Percentiles rank a stretch among this genome's conserved stretches.
Evolutionary conservation across 2,329 filamentous ascomycete genomes (phyloP).

Genomic region (Fusarium sp.): DNA sequence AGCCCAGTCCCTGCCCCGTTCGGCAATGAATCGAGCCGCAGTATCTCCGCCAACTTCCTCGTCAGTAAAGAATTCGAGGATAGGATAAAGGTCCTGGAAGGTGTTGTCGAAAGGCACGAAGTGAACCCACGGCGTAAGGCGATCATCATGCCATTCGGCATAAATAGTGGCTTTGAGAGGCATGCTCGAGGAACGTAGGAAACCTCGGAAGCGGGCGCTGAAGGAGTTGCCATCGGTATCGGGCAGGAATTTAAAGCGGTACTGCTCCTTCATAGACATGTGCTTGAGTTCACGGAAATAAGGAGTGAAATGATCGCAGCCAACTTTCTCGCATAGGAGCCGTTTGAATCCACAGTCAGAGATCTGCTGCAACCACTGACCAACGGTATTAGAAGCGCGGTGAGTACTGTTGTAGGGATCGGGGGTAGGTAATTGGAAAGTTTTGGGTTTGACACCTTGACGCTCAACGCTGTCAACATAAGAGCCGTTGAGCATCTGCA

Average conservation of each 20-base stretch:
- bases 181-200: conserved; percentile 73
- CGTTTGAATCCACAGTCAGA: conserved; percentile 61
- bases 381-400: conserved; percentile 54
- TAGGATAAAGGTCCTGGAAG: conserved; percentile 74
- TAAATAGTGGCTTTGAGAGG: conserved; percentile 81
- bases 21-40: conserved; percentile 71
- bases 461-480: conserved; percentile 64
- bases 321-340: conserved; percentile 54
- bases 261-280: conserved; percentile 63
- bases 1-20: conserved; percentile 71
- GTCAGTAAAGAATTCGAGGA: conserved; percentile 75
- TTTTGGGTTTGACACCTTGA: conserved; percentile 55
- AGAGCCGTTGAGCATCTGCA: conserved; percentile 77
- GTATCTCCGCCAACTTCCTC: conserved; percentile 62
- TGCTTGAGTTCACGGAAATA: conserved; percentile 52
- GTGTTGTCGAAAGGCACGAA: conserved; percentile 79
- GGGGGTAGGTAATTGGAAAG: conserved; percentile 63
- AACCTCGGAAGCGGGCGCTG: conserved; percentile 72
- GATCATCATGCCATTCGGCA: conserved; percentile 80
- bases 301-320: conserved; percentile 58
- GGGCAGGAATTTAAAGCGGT: conserved; percentile 73
- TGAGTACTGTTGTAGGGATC: conserved; percentile 59
- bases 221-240: conserved; percentile 80
- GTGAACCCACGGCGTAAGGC: conserved; percentile 78
- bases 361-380: conserved; percentile 57